Evolutionary conservation across 495 filamentous ascomycete genomes (phyloP).

Genomic region (Cryomyces antarcticus): DNA sequence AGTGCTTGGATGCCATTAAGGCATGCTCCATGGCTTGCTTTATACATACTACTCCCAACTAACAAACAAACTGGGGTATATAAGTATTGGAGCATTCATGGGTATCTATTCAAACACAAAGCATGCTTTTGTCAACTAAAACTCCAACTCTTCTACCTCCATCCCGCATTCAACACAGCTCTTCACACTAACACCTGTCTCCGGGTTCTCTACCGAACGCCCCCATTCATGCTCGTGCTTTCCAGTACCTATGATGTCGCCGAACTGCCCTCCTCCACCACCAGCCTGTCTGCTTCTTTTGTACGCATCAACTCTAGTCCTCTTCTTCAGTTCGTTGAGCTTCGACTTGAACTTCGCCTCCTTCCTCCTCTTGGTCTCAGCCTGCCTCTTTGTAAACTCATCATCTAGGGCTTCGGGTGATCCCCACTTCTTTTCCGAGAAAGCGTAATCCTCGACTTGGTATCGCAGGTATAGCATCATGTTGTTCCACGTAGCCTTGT

Average conservation of each 20-base stretch:
- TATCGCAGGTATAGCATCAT: slow-evolving; percentile 95
- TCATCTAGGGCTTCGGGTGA: slow-evolving; percentile 64
- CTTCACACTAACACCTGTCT: slow-evolving; percentile 60
- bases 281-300: slow-evolving; percentile 38
- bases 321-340: slow-evolving; percentile 74
- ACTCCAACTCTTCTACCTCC: slow-evolving; percentile 91
- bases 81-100: too few relatives aligned
- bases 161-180: slow-evolving; percentile 80
- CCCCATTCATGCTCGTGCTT: slow-evolving; percentile 94
- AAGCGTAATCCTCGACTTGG: slow-evolving; percentile 84
- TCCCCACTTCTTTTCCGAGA: slow-evolving; percentile 69
- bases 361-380: slow-evolving; percentile 68
- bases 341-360: slow-evolving; percentile 83
- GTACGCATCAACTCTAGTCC: slow-evolving; percentile 80
- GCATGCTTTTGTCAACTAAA: slow-evolving; percentile 24
- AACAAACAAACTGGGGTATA: too few relatives aligned
- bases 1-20: too few relatives aligned
- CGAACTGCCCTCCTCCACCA: slow-evolving; percentile 41
- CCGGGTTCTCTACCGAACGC: slow-evolving; percentile 50
- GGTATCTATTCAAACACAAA: too few relatives aligned
- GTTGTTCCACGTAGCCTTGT: slow-evolving; percentile 88
- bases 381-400: slow-evolving; percentile 66
- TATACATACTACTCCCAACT: too few relatives aligned
- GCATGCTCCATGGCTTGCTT: too few relatives aligned
- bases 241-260: slow-evolving; percentile 44